These are phyloP conservation scores for Berberis thunbergii DNA, from an alignment of 164 flowering plant species.

Conservation along the genomic window DNA sequence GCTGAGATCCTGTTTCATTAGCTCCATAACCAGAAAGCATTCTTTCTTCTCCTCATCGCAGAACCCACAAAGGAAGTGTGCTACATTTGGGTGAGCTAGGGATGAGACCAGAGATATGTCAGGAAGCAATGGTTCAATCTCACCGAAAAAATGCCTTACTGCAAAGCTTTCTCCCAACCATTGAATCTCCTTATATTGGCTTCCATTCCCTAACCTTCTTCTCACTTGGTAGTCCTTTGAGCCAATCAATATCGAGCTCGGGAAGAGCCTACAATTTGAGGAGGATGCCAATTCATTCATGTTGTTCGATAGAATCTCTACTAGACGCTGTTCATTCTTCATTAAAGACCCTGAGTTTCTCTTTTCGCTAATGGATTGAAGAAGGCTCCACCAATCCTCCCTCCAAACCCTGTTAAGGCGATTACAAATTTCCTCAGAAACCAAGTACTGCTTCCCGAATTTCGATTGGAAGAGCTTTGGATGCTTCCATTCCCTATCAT, in stretches of 20 bases:
- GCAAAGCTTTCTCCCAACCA: conserved; percentile 81
- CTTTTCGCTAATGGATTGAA: conserved; percentile 44
- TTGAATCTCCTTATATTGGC: conserved; percentile 65
- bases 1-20: conserved; percentile 55
- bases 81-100: conserved; percentile 59
- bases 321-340: conserved; percentile 40
- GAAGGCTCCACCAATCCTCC: conserved; percentile 57
- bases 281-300: conserved; percentile 28
- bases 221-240: conserved; percentile 62
- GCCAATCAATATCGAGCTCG: conserved; percentile 41
- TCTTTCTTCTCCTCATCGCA: conserved; percentile 73
- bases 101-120: conserved; percentile 44
- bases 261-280: conserved; percentile 37
- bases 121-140: conserved; percentile 27
- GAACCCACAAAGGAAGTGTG: conserved; percentile 52
- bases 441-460: conserved; percentile 69
- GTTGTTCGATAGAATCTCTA: conserved; percentile 38
- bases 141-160: conserved; percentile 51
- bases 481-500: conserved; percentile 59
- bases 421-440: conserved; percentile 38
- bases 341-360: conserved; percentile 16
- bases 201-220: conserved; percentile 53
- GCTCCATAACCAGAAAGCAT: conserved; percentile 59
- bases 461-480: conserved; percentile 56
- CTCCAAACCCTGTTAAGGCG: conserved; percentile 47